Conservation (phyloP, 805 yeast genomes). For the Naumovozyma dairenensis region DNA sequence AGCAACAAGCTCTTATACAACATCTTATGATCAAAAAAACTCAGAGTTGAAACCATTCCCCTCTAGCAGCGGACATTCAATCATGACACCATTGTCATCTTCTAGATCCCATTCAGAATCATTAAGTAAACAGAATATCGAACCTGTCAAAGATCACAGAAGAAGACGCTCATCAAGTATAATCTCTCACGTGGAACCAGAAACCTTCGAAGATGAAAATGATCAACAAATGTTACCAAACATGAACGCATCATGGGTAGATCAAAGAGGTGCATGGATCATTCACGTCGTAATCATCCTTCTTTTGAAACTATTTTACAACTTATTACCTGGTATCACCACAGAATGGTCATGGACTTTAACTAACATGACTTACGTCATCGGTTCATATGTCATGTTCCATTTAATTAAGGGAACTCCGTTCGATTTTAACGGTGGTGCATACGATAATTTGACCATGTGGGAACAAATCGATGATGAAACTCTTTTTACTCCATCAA, state of each 20-base stretch:
- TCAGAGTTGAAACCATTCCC: conserved; percentile 23
- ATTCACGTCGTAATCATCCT: conserved; percentile 78
- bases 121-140: conserved; percentile 6
- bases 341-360: conserved; percentile 88
- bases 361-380: conserved; percentile 80
- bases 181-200: conserved; percentile 88
- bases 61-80: conserved; percentile 17
- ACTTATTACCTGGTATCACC: conserved; percentile 69
- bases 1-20: background rate
- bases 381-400: conserved; percentile 92
- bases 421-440: conserved; percentile 93
- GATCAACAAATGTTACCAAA: conserved; percentile 87
- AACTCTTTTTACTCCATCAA: conserved; percentile 93
- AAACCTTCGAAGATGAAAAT: conserved; percentile 79
- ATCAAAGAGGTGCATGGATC: conserved; percentile 92
- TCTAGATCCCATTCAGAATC: background rate
- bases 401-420: conserved; percentile 96
- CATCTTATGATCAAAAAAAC: background rate
- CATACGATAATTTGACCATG: conserved; percentile 91
- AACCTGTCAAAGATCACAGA: conserved; percentile 30
- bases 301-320: conserved; percentile 65
- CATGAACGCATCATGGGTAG: conserved; percentile 93
- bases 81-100: conserved; percentile 1
- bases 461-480: conserved; percentile 97
- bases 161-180: conserved; percentile 81